These are phyloP conservation scores for Areca catechu DNA, from an alignment of 176 grass and related monocot genomes.

Conservation along the genomic window DNA sequence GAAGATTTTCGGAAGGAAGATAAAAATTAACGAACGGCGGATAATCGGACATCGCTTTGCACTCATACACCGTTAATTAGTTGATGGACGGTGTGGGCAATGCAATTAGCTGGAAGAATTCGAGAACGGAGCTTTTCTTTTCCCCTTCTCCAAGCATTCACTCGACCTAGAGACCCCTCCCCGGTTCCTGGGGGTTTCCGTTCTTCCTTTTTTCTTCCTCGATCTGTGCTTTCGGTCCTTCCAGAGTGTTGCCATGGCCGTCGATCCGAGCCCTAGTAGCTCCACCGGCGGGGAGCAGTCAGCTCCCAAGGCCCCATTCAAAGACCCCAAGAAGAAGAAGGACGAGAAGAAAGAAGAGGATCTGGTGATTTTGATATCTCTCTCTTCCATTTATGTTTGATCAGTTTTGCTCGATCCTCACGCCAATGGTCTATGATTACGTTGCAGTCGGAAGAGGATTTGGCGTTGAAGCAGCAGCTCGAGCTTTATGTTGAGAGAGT, in stretches of 20 bases:
- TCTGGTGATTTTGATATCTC: conserved; percentile 9
- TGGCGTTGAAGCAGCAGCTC: conserved; percentile 82
- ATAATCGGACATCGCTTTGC: no score
- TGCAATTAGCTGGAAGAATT: no score
- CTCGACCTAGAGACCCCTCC: neutral
- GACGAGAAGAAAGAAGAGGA: conserved; percentile 18
- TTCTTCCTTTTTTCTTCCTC: neutral
- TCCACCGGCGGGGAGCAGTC: neutral
- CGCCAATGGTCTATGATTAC: neutral
- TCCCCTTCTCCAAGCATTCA: no score
- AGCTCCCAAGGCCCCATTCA: neutral
- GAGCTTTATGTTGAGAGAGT: conserved; percentile 82
- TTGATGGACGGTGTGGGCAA: no score
- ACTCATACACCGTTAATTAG: no score
- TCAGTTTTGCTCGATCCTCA: neutral
- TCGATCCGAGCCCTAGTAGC: neutral
- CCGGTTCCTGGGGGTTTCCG: neutral
- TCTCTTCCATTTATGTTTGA: conserved; percentile 1
- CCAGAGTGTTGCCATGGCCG: neutral
- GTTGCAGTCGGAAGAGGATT: conserved; percentile 85
- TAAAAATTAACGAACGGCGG: no score
- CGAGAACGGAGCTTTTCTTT: no score
- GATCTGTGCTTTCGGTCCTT: neutral
- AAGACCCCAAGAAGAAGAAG: conserved; percentile 17
- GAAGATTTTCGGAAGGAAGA: no score